A percentile compares a stretch with the other conserved stretches of the same genome.
Conservation (phyloP, 176 grass and related monocot species). For the Alopecurus myosuroides region DNA sequence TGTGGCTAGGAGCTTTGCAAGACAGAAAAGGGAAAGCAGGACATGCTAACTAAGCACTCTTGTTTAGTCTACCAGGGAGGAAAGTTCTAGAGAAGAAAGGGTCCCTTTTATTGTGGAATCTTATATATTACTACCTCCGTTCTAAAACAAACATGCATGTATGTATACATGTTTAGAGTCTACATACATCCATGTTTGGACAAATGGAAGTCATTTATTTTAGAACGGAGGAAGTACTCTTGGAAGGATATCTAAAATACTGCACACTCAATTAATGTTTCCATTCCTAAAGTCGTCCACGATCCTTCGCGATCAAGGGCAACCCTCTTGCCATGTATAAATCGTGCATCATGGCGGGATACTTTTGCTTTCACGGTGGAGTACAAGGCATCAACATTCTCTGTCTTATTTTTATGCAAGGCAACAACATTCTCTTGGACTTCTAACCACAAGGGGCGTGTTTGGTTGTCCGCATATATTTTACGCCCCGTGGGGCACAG, state of each 20-base stretch:
- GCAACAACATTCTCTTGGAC: no score
- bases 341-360: background rate
- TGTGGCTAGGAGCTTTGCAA: background rate
- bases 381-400: background rate
- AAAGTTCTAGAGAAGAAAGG: background rate
- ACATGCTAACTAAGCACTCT: background rate
- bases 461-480: no score
- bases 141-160: no score
- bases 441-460: no score
- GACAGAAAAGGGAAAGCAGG: background rate
- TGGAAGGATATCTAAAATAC: no score
- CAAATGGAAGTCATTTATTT: no score
- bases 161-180: no score
- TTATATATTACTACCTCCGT: no score
- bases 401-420: no score
- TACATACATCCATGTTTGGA: no score
- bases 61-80: background rate
- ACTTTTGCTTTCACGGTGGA: background rate
- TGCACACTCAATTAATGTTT: background rate
- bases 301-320: background rate
- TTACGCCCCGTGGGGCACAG: no score
- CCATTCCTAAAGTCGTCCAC: background rate
- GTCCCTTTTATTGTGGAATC: background rate
- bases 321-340: background rate
- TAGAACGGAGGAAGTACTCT: no score